Base-by-base conservation (phyloP, 2,329 filamentous ascomycete genomes). In the Phialophora expanda region DNA sequence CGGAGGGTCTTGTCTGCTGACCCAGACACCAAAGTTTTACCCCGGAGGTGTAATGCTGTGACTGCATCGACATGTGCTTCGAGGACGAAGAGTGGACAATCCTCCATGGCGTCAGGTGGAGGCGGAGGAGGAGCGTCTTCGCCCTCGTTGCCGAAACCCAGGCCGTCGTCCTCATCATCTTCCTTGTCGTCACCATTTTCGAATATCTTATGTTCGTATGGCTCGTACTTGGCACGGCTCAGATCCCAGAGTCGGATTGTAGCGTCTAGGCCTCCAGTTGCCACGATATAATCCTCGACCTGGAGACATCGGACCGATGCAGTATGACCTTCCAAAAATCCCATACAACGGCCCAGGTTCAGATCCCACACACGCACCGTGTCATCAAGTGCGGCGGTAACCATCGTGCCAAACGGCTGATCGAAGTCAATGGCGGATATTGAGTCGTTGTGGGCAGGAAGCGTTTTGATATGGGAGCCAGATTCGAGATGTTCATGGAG, bases 1-100 rank as follows among this genome's bases (percentile, higher is more conserved):
- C 95, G 89, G 62, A 99, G 83, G 1, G 95, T 99, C 84, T 99
- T 99, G 81, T 99, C 95, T 0, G 95, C 90, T 7, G 94, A 98
- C 12, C 95, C 95, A 1, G 95, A 99, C 34, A 99, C 93, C 17
- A 99, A 85, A 0, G 92, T 93, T 71, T 97, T 89, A 62, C 91
- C 91, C 66, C 89, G 86, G 80, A 99, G 96, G 79, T 98, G 90
- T 26, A 99, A 84, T 7, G 95, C 94, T 12, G 95, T 98, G 69
- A 99, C 90, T 80, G 97, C 94, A 70, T 92, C 94, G 28, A 99
- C 89, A 74, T 99, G 95, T 0, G 94, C 90, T 77, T 92, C 89
- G 28, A 99, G 85, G 0, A 92, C 92, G 76, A 91, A 94, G n/a
- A 98, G 82, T 14, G 90, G 89, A 77, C 94, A 97, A 74, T 98